Percentiles rank a stretch among this genome's conserved stretches.
Conservation (phyloP, 2,329 filamentous ascomycete genomes). For the Xylaria sp. region DNA sequence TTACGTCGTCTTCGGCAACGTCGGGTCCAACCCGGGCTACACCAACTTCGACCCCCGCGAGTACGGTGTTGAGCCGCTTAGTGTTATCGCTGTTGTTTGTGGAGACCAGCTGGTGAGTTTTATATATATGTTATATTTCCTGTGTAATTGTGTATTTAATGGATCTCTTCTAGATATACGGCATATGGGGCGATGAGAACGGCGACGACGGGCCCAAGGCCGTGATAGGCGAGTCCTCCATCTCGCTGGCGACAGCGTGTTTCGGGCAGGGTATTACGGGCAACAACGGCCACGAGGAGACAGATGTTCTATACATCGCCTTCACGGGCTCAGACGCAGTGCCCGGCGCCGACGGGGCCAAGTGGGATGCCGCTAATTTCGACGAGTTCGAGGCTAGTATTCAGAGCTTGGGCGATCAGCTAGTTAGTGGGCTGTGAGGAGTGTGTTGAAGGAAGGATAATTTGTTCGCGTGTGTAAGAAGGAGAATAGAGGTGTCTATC, state of each 20-base stretch:
- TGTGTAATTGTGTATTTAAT: too few species aligned
- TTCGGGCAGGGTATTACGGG: slow-evolving; percentile 65
- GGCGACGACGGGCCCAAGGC: slow-evolving; percentile 61
- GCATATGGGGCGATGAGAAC: slow-evolving; percentile 71
- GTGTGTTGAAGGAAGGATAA: neutral
- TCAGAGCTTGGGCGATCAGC: slow-evolving; percentile 59
- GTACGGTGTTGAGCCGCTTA: slow-evolving; percentile 58
- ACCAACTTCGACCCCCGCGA: slow-evolving; percentile 53
- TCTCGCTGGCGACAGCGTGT: slow-evolving; percentile 68
- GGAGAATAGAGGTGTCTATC: too few species aligned
- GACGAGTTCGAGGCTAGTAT: slow-evolving; percentile 66
- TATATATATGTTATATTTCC: too few species aligned
- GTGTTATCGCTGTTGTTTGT: slow-evolving; percentile 64
- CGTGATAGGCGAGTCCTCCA: slow-evolving; percentile 66
- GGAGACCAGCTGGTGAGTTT: slow-evolving; percentile 57
- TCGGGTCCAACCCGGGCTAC: slow-evolving; percentile 46
- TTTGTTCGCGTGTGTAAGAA: neutral
- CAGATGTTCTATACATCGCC: slow-evolving; percentile 71
- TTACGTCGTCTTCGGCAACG: slow-evolving; percentile 63
- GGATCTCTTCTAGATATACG: slow-evolving; percentile 59
- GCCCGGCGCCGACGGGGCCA: slow-evolving; percentile 62
- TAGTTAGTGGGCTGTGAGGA: slow-evolving; percentile 52
- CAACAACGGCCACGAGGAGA: slow-evolving; percentile 63
- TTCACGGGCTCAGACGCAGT: slow-evolving; percentile 68
- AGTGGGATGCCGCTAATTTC: slow-evolving; percentile 63